phyloP scores from a whole-genome alignment of 2,329 filamentous ascomycete genomes.

The Penicillium sp. region DNA sequence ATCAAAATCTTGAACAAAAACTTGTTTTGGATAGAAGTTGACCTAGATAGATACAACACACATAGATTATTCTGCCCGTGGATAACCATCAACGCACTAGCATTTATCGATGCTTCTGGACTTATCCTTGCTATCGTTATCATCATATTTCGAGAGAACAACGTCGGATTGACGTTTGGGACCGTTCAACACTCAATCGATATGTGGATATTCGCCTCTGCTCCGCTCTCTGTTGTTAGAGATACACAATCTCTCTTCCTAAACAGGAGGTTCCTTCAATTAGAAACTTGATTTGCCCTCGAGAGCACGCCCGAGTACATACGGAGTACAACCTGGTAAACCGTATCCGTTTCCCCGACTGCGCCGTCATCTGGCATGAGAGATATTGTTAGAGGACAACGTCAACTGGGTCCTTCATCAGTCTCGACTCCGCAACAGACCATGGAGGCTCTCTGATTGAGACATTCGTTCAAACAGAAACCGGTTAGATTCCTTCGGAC shows the following conservation, averaged over 20 bases:
- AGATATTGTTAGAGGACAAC: neutral
- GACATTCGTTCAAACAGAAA: neutral
- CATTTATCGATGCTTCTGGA: neutral
- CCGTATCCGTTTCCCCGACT: neutral
- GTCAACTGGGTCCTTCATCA: neutral
- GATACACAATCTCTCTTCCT: neutral
- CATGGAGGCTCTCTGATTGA: neutral
- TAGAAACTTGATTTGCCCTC: neutral
- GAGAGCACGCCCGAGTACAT: neutral
- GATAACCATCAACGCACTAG: neutral
- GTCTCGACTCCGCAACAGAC: neutral
- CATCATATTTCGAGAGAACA: neutral
- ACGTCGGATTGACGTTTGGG: neutral
- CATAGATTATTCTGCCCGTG: neutral
- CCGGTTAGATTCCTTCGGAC: neutral
- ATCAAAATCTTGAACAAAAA: neutral
- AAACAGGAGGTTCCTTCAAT: neutral
- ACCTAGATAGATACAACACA: neutral
- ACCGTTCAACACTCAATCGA: neutral
- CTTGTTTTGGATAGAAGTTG: neutral
- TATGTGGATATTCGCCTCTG: neutral
- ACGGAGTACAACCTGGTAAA: neutral
- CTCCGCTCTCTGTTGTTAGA: neutral
- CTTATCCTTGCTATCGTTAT: no score
- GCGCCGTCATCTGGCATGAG: neutral